These are phyloP conservation scores for Penicillium corylophilum DNA, from an alignment of 2,329 filamentous ascomycete species.

Conservation along the genomic window DNA sequence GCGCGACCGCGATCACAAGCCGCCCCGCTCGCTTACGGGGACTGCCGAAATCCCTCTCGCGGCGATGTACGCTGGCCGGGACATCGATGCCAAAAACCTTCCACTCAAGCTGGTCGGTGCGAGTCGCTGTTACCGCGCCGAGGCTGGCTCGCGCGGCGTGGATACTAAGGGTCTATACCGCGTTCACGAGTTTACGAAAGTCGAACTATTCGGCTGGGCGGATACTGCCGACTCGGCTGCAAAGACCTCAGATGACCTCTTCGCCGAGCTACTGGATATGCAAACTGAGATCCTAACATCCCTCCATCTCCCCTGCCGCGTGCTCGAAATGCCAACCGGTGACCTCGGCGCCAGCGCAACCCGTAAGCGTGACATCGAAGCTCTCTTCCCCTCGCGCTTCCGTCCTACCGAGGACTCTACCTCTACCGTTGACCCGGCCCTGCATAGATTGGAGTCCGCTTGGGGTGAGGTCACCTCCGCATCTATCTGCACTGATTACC, in stretches of 20 bases:
- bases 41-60: conserved; percentile 95
- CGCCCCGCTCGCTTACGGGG: conserved; percentile 73
- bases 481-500: conserved; percentile 93
- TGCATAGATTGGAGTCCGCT: conserved; percentile 54
- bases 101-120: conserved; percentile 79
- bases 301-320: conserved; percentile 78
- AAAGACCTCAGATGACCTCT: conserved; percentile 51
- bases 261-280: conserved; percentile 81
- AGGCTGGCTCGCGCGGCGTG: conserved; percentile 84
- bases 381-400: conserved; percentile 80
- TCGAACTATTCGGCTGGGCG: conserved; percentile 96
- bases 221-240: conserved; percentile 46
- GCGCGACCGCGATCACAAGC: conserved; percentile 60
- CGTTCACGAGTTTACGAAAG: conserved; percentile 98
- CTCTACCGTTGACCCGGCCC: conserved; percentile 3
- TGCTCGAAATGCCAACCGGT: conserved; percentile 86
- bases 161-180: conserved; percentile 94
- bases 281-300: conserved; percentile 78
- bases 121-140: conserved; percentile 91
- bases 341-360: conserved; percentile 87
- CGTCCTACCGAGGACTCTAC: conserved; percentile 14
- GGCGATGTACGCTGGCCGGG: conserved; percentile 77
- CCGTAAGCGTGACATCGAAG: conserved; percentile 90
- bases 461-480: conserved; percentile 94
- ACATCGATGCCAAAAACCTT: conserved; percentile 63